A percentile compares a stretch with the other conserved stretches of the same genome.
These are phyloP conservation scores for Vinca minor DNA, from an alignment of 257 asterid genomes.

Conservation along the genomic window DNA sequence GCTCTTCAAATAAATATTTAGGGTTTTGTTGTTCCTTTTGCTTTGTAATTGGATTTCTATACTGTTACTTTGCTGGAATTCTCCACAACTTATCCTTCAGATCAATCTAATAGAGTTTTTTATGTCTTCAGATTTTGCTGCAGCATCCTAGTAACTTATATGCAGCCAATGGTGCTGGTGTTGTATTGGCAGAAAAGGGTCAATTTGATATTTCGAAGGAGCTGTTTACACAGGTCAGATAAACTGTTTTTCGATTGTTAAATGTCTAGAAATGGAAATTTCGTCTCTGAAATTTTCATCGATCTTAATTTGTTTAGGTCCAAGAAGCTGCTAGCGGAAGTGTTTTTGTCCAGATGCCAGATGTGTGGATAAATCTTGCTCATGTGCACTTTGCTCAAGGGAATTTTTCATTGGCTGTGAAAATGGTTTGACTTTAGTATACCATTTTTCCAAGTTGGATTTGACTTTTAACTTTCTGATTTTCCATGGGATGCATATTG, in stretches of 20 bases:
- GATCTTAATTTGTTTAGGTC: slow-evolving; percentile 38
- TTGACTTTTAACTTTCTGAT: not conserved
- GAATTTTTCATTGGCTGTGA: slow-evolving; percentile 83
- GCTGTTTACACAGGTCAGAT: slow-evolving; percentile 79
- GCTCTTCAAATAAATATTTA: not conserved
- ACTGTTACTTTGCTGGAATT: not conserved
- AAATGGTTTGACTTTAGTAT: slow-evolving; percentile 50
- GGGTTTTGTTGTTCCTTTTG: not conserved
- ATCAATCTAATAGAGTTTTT: slow-evolving; percentile 8
- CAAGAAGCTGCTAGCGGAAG: slow-evolving; percentile 99
- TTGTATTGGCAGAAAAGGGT: slow-evolving; percentile 94
- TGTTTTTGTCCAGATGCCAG: slow-evolving; percentile 83
- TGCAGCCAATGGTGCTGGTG: slow-evolving; percentile 99
- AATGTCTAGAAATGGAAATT: slow-evolving; percentile 5
- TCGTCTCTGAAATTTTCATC: slow-evolving; percentile 14
- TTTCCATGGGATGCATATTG: not conserved
- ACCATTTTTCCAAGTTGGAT: not conserved
- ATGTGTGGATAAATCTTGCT: slow-evolving; percentile 97
- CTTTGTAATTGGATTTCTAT: not conserved
- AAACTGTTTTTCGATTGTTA: slow-evolving; percentile 14
- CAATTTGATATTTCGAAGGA: slow-evolving; percentile 94
- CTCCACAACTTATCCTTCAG: not conserved
- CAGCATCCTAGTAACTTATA: slow-evolving; percentile 81
- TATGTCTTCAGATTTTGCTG: slow-evolving; percentile 55
- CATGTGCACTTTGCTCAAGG: slow-evolving; percentile 99